These are phyloP conservation scores for Brettanomyces bruxellensis DNA, from an alignment of 805 yeast genomes.

Conservation along the genomic window DNA sequence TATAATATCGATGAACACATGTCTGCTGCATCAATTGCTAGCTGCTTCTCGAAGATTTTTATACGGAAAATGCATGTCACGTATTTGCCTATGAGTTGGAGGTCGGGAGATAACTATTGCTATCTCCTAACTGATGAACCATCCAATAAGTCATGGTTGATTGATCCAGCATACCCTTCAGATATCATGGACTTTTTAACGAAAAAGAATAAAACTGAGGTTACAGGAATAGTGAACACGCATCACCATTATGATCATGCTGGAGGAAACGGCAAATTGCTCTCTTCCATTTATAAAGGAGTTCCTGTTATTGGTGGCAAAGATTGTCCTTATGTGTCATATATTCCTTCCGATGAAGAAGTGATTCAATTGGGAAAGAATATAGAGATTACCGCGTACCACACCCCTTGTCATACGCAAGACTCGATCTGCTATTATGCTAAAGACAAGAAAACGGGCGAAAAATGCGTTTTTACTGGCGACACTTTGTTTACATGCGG, in stretches of 20 bases:
- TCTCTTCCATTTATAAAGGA: constrained; percentile 26
- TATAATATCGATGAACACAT: too few species aligned
- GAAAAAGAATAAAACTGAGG: constrained; percentile 28
- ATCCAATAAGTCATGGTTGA: constrained; percentile 64
- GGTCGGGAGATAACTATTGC: constrained; percentile 83
- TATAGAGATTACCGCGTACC: constrained; percentile 66
- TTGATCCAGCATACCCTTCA: constrained; percentile 86
- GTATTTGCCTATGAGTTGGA: constrained; percentile 91
- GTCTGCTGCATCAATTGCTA: too few species aligned
- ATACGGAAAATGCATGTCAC: constrained; percentile 62
- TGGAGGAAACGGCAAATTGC: constrained; percentile 59
- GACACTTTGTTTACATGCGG: constrained; percentile 93
- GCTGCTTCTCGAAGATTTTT: too few species aligned
- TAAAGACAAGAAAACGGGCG: constrained; percentile 50
- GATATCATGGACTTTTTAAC: constrained; percentile 46
- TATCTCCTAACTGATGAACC: constrained; percentile 66
- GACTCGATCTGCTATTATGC: constrained; percentile 88
- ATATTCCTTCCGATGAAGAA: constrained; percentile 60
- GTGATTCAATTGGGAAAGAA: constrained; percentile 53
- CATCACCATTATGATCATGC: constrained; percentile 97
- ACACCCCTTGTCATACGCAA: constrained; percentile 97
- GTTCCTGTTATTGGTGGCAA: constrained; percentile 76
- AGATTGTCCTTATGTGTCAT: constrained; percentile 65
- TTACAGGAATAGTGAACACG: constrained; percentile 81
- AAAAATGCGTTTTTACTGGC: constrained; percentile 83